Conservation (phyloP, 176 grass and related monocot genomes). For the Neostapfia colusana region DNA sequence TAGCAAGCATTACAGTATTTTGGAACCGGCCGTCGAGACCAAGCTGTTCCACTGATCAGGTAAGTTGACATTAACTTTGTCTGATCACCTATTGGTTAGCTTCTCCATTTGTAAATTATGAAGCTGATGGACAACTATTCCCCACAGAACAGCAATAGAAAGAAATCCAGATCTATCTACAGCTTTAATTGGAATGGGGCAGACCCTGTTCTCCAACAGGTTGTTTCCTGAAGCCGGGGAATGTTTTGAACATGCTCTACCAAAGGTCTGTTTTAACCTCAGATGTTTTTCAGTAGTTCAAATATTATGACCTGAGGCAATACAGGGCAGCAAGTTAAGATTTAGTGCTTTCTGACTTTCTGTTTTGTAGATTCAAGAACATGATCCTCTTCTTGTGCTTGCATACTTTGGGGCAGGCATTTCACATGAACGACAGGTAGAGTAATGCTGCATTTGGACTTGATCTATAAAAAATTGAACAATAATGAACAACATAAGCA, state of each 20-base stretch:
- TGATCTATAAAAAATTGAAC: slow-evolving; percentile 14
- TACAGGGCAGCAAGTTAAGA: slow-evolving; percentile 13
- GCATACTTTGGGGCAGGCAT: slow-evolving; percentile 60
- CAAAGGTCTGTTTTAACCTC: slow-evolving; percentile 52
- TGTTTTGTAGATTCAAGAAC: slow-evolving; percentile 68
- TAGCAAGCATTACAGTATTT: slow-evolving; percentile 55
- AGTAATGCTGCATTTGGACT: not conserved
- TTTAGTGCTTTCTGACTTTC: slow-evolving; percentile 17
- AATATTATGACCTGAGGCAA: slow-evolving; percentile 23
- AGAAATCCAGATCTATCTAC: slow-evolving; percentile 64
- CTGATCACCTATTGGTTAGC: slow-evolving; percentile 16
- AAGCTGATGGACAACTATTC: slow-evolving; percentile 29
- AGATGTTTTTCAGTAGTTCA: slow-evolving; percentile 25
- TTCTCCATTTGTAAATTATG: slow-evolving; percentile 21
- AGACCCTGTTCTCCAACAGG: slow-evolving; percentile 53
- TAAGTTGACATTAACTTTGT: slow-evolving; percentile 35
- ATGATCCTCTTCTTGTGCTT: slow-evolving; percentile 77
- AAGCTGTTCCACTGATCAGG: slow-evolving; percentile 58
- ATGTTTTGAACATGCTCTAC: slow-evolving; percentile 77
- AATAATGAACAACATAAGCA: slow-evolving; percentile 8
- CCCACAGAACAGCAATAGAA: slow-evolving; percentile 64
- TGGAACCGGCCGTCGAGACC: slow-evolving; percentile 36
- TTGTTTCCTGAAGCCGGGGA: slow-evolving; percentile 67
- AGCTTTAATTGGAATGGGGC: slow-evolving; percentile 71
- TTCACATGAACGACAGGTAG: slow-evolving; percentile 64